A percentile compares a stretch with the other conserved stretches of the same genome.
phyloP scores from a whole-genome alignment of 768 basidiomycete species.

The Leccinum subgranulosum region DNA sequence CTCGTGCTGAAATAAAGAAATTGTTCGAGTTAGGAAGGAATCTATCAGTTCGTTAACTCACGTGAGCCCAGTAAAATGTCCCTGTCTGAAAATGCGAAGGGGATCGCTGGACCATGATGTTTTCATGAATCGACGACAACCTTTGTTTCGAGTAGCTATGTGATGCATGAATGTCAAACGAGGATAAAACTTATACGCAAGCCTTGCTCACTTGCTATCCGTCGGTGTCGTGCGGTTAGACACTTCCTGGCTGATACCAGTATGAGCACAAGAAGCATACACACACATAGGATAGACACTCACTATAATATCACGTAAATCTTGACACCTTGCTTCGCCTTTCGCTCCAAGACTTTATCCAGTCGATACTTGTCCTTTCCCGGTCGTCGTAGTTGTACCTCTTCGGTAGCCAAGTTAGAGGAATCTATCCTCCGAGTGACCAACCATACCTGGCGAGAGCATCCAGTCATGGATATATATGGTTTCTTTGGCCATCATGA shows the following conservation, averaged over 20 bases:
- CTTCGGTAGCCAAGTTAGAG: conserved; percentile 33
- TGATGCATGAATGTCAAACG: conserved; percentile 6
- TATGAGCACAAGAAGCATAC: conserved; percentile 1
- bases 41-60: conserved; percentile 35
- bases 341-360: conserved; percentile 81
- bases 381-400: conserved; percentile 83
- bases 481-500: conserved; percentile 79
- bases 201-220: conserved; percentile 72
- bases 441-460: conserved; percentile 73
- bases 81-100: conserved; percentile 97
- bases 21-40: background rate
- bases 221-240: conserved; percentile 92
- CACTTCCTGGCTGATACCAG: conserved; percentile 75
- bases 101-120: conserved; percentile 95
- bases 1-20: conserved; percentile 66
- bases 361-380: conserved; percentile 81
- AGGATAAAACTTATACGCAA: background rate
- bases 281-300: conserved; percentile 25
- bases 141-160: conserved; percentile 82
- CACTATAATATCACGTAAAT: conserved; percentile 94
- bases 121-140: conserved; percentile 75
- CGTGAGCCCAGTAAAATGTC: conserved; percentile 98
- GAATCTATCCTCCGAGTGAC: background rate
- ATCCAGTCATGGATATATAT: conserved; percentile 99
- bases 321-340: conserved; percentile 94